A percentile compares a stretch with the other conserved stretches of the same genome.
Conservation (phyloP, 2,329 filamentous ascomycete genomes). For the Aspergillus texensis region DNA sequence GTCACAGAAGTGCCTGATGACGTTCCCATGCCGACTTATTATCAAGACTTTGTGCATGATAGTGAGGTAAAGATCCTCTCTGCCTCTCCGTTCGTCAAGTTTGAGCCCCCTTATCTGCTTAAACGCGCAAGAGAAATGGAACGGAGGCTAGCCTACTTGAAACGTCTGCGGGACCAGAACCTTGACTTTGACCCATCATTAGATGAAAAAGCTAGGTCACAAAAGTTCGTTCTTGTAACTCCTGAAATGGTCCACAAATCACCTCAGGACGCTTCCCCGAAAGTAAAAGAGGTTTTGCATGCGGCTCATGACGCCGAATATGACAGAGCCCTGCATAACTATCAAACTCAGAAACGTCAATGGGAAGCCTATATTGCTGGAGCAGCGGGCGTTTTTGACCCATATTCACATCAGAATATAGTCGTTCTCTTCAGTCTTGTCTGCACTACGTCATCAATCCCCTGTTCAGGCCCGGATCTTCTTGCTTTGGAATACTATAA, state of each 20-base stretch:
- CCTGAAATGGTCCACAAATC: conserved; percentile 93
- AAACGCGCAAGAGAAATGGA: conserved; percentile 93
- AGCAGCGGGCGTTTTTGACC: conserved; percentile 87
- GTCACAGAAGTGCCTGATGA: conserved; percentile 68
- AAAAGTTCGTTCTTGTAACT: conserved; percentile 86
- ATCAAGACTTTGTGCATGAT: conserved; percentile 91
- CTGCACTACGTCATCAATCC: conserved; percentile 89
- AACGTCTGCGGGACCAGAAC: conserved; percentile 75
- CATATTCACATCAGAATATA: conserved; percentile 94
- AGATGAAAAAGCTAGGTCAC: conserved; percentile 64
- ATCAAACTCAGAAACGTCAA: conserved; percentile 89
- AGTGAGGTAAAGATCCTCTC: conserved; percentile 92
- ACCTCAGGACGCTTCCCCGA: conserved; percentile 75
- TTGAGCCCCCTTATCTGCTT: conserved; percentile 88
- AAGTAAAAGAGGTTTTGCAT: conserved; percentile 90
- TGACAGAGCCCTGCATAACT: conserved; percentile 90
- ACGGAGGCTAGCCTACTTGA: conserved; percentile 77
- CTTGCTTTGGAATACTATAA: conserved; percentile 92
- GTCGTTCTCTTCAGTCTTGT: conserved; percentile 92
- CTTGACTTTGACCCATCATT: conserved; percentile 46
- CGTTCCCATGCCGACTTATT: conserved; percentile 84
- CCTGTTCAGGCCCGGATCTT: conserved; percentile 88
- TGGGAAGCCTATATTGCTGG: conserved; percentile 95
- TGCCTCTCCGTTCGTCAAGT: conserved; percentile 93
- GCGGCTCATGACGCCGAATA: conserved; percentile 97